Conservation (phyloP, 2,329 filamentous ascomycete genomes). For the Xenosphaeropsis pyriputrescens region DNA sequence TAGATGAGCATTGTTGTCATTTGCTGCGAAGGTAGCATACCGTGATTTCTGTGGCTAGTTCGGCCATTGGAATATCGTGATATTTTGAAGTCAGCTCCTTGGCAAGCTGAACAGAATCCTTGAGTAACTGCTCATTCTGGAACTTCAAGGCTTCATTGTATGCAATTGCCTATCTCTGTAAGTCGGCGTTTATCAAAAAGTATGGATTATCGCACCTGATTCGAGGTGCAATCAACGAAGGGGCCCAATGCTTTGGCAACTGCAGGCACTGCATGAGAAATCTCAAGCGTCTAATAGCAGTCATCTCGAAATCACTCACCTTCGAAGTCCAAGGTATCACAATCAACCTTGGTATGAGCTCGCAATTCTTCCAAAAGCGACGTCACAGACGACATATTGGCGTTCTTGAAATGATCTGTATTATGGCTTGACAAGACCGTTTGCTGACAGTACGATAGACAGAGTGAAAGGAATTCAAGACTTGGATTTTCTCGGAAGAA, state of each 20-base stretch:
- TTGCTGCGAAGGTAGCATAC: slow-evolving; percentile 16
- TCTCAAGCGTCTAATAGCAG: neutral
- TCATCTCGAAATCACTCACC: slow-evolving; percentile 15
- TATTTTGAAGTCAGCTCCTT: slow-evolving; percentile 18
- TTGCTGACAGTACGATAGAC: no score
- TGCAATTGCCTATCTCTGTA: slow-evolving; percentile 27
- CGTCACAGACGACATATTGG: slow-evolving; percentile 8
- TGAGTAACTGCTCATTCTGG: slow-evolving; percentile 22
- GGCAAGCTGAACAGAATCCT: slow-evolving; percentile 20
- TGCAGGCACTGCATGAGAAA: slow-evolving; percentile 8
- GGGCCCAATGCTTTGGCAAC: slow-evolving; percentile 29
- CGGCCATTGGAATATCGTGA: slow-evolving; percentile 21
- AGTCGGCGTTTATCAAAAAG: slow-evolving; percentile 14
- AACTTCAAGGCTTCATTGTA: slow-evolving; percentile 28
- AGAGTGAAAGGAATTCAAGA: no score
- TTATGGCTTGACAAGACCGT: no score
- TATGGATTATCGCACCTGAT: slow-evolving; percentile 18
- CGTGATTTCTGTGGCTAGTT: slow-evolving; percentile 40
- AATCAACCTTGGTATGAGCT: slow-evolving; percentile 29
- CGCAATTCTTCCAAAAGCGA: slow-evolving; percentile 27
- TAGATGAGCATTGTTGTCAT: no score
- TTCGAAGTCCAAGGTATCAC: slow-evolving; percentile 33
- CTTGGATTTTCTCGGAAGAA: no score
- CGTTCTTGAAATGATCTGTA: no score
- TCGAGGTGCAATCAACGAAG: slow-evolving; percentile 37